Conservation (phyloP, 352 stramenopile species). For the Halophytophthora batemanensis region DNA sequence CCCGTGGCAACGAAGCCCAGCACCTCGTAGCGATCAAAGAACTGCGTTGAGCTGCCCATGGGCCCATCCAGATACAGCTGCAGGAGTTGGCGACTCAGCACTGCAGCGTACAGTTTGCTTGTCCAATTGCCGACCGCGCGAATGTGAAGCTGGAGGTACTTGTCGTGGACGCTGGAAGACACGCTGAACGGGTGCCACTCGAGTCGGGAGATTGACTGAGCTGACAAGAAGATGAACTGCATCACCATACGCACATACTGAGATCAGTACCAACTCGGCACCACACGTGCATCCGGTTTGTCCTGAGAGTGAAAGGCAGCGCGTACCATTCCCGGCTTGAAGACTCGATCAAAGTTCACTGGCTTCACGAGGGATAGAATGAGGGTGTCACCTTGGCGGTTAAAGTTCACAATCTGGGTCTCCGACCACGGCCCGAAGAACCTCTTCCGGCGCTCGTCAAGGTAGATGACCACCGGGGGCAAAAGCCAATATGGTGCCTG, state of each 20-base stretch:
- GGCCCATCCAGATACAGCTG: slow-evolving; percentile 28
- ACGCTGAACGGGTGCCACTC: slow-evolving; percentile 86
- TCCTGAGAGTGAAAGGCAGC: neutral
- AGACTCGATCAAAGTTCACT: neutral
- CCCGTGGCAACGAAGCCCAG: slow-evolving; percentile 34
- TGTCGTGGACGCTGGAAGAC: slow-evolving; percentile 44
- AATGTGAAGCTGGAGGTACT: slow-evolving; percentile 39
- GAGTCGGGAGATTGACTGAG: slow-evolving; percentile 41
- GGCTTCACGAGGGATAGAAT: slow-evolving; percentile 36
- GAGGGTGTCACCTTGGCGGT: slow-evolving; percentile 11
- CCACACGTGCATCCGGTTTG: too few relatives aligned
- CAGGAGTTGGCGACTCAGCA: slow-evolving; percentile 1
- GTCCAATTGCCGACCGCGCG: slow-evolving; percentile 49
- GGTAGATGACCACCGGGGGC: slow-evolving; percentile 24
- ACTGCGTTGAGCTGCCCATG: slow-evolving; percentile 23
- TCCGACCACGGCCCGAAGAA: slow-evolving; percentile 11
- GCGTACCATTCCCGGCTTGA: slow-evolving; percentile 2
- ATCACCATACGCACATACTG: neutral
- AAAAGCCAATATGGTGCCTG: slow-evolving; percentile 38
- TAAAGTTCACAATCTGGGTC: slow-evolving; percentile 21
- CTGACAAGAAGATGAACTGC: slow-evolving; percentile 66
- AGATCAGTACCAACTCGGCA: neutral
- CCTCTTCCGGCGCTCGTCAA: slow-evolving; percentile 24
- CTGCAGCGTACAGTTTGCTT: slow-evolving; percentile 4
- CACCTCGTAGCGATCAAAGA: slow-evolving; percentile 25